These are phyloP conservation scores for Pouteria campechiana DNA, from an alignment of 179 eudicot genomes.

Conservation along the genomic window DNA sequence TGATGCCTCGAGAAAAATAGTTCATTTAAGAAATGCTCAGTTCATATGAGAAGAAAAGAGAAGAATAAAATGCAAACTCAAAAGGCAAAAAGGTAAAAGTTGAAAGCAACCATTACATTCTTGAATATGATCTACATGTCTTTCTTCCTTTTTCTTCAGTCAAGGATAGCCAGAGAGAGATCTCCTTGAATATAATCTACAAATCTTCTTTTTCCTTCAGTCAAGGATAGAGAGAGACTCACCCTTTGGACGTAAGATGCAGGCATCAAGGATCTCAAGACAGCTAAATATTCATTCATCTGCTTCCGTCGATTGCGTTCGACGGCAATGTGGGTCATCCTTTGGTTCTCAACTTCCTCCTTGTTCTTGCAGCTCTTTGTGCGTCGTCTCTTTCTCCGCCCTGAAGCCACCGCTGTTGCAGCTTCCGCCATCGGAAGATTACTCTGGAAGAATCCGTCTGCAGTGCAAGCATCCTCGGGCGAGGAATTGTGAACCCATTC, in stretches of 20 bases:
- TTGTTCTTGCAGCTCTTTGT: slow-evolving; percentile 19
- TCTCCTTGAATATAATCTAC: too few species aligned
- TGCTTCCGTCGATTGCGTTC: slow-evolving; percentile 36
- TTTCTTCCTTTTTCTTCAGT: too few species aligned
- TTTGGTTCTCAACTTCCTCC: slow-evolving; percentile 37
- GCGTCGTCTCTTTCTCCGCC: slow-evolving; percentile 18
- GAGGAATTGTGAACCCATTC: slow-evolving; percentile 1
- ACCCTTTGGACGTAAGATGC: slow-evolving; percentile 38
- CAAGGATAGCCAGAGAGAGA: too few species aligned
- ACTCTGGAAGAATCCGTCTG: neutral
- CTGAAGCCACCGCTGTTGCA: neutral
- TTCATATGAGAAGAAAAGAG: too few species aligned
- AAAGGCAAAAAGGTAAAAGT: too few species aligned
- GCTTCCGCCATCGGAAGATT: neutral
- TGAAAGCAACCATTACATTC: too few species aligned
- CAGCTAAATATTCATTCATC: slow-evolving; percentile 34
- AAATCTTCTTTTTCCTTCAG: neutral
- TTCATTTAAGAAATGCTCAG: too few species aligned
- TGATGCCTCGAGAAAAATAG: too few species aligned
- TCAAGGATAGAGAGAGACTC: slow-evolving; percentile 1
- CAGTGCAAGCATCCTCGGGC: slow-evolving; percentile 3
- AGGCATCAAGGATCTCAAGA: slow-evolving; percentile 34
- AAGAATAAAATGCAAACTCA: too few species aligned
- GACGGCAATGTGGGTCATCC: slow-evolving; percentile 36
- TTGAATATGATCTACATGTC: too few species aligned